Base-by-base conservation (phyloP, 176 grass and related monocot genomes). In the Aegilops tauschii region DNA sequence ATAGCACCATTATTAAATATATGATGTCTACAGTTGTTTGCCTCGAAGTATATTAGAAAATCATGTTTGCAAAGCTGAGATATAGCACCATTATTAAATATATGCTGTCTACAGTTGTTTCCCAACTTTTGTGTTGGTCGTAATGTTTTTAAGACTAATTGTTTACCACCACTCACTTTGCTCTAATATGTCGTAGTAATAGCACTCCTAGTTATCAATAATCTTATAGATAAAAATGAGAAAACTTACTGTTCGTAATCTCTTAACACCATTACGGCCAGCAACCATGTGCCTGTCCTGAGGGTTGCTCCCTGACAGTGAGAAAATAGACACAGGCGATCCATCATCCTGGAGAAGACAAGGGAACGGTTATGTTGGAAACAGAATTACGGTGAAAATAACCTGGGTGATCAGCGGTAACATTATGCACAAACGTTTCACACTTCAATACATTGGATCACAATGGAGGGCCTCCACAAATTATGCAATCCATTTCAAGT, bases 201-300 rank as follows among this genome's bases (percentile, higher is more conserved):
- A 65, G 54, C 68, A 83, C 9, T 87, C 79, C 50, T 36, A 77
- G 86, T 30, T 37, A 91, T 30, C 12, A 52, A 80, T 0, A 84
- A 84, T 6, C 5, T 47, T 47, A 39, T 9, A 69, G 75, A 76
- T 35, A 3, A 78, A 85, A 70, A 27, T 66, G 68, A 64, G 32
- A 85, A 85, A 86, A 58, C 65, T 87, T 97, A 97, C 97, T 0
- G 92, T 99, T 8, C 97, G 82, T 86, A 99, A 81, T 91, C 97
- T 88, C 80, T 97, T 99, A 77, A 97, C 94, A 71, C 97, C 97
- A 84, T 99, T 97, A 17, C 92, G 94, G 54, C 94, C 97, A 86
- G 97, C 97, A 87, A 90, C 87, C 88, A 97, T 93, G 70, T 96
- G 94, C 21, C 94, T 89, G 84, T 99, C 97, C 82, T 99, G 97